Percentiles rank a stretch among this genome's conserved stretches.
These are phyloP conservation scores for Staphylotrichum longicolle DNA, from an alignment of 495 filamentous ascomycete genomes.

Conservation along the genomic window DNA sequence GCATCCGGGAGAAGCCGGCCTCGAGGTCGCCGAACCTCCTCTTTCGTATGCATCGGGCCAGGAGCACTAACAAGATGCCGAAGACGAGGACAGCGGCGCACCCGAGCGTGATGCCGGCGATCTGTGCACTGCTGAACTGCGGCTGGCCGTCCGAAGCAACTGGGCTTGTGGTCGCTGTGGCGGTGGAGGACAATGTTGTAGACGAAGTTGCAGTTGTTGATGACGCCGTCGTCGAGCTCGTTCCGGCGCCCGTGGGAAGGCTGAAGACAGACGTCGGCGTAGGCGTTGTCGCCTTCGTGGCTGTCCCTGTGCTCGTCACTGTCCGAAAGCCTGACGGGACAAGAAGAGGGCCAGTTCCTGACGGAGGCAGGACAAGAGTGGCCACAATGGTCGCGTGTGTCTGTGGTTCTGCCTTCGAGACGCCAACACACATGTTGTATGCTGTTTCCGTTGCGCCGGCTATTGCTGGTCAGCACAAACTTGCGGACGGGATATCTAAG, in stretches of 20 bases:
- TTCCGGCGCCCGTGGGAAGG: constrained; percentile 12
- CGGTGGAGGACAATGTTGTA: constrained; percentile 11
- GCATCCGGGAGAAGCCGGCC: constrained; percentile 38
- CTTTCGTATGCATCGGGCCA: constrained; percentile 41
- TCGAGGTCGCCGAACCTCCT: constrained; percentile 39
- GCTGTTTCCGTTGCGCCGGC: constrained; percentile 40
- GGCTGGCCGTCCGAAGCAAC: constrained; percentile 4
- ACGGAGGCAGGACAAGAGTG: constrained; percentile 45
- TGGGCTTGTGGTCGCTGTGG: constrained; percentile 14
- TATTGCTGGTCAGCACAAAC: constrained; percentile 30
- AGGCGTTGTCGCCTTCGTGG: constrained; percentile 12
- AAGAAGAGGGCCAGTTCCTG: constrained; percentile 28
- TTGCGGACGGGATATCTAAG: neutral
- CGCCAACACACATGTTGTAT: constrained; percentile 58
- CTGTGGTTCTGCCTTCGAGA: constrained; percentile 51
- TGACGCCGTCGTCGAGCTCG: constrained; percentile 21
- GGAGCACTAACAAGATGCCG: constrained; percentile 40
- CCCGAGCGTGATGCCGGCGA: constrained; percentile 50
- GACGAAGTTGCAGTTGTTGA: constrained; percentile 18
- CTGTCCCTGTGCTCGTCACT: constrained; percentile 16
- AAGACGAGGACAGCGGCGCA: constrained; percentile 40
- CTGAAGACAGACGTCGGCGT: constrained; percentile 20
- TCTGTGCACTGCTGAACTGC: constrained; percentile 39
- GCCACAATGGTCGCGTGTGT: constrained; percentile 63
- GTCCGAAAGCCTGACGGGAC: constrained; percentile 29